A percentile compares a stretch with the other conserved stretches of the same genome.
Evolutionary conservation across 192 early-diverging fungal genomes (phyloP).

Genomic region (Phlyctochytrium bullatum): DNA sequence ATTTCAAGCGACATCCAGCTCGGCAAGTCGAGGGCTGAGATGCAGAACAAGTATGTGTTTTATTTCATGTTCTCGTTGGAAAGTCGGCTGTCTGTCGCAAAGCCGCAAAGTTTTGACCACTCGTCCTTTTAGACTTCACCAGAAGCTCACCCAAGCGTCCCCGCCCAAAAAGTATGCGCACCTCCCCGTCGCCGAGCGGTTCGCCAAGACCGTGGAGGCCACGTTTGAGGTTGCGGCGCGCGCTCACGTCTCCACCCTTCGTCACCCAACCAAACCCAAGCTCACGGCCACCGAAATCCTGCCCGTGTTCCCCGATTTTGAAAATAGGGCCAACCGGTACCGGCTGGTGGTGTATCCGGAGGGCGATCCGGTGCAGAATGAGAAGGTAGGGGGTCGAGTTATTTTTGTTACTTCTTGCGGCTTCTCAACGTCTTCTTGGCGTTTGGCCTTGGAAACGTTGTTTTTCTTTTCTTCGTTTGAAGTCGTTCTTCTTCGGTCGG

Average conservation of each 20-base stretch:
- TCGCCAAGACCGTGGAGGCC: slow-evolving; percentile 20
- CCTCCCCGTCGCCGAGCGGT: not conserved
- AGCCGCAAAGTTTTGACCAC: no score
- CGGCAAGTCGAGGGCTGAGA: no score
- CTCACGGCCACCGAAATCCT: slow-evolving; percentile 30
- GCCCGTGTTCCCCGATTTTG: slow-evolving; percentile 37
- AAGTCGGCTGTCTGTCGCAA: no score
- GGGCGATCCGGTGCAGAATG: slow-evolving; percentile 22
- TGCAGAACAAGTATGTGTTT: no score
- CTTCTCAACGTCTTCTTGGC: no score
- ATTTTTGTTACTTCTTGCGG: not conserved
- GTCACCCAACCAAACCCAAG: slow-evolving; percentile 32
- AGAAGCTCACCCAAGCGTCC: no score
- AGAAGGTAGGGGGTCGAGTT: not conserved
- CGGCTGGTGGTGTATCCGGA: slow-evolving; percentile 29
- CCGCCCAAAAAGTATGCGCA: not conserved
- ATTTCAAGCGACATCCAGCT: no score
- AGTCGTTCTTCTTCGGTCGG: not conserved
- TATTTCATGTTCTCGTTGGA: no score
- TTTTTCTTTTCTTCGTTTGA: no score
- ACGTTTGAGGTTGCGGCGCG: slow-evolving; percentile 23
- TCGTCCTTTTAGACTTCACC: not conserved
- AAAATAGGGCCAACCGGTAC: slow-evolving; percentile 23
- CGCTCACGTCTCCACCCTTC: slow-evolving; percentile 12
- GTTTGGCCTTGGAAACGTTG: no score